A percentile compares a stretch with the other conserved stretches of the same genome.
Evolutionary conservation across 2,329 filamentous ascomycete genomes (phyloP).

Genomic region (Calonectria pseudoturangicola): DNA sequence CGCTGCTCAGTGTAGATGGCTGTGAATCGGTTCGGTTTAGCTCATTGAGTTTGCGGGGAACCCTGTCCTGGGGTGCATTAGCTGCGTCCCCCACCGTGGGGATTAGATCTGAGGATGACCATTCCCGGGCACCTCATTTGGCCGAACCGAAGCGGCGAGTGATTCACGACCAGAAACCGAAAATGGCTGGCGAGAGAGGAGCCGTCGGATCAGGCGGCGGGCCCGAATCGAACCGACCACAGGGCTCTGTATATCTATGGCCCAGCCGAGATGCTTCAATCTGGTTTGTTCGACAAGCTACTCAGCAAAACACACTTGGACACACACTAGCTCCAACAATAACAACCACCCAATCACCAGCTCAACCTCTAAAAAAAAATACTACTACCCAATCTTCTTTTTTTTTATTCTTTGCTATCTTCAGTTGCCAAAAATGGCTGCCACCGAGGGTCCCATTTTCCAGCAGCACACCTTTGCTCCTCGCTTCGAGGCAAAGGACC

Average conservation of each 20-base stretch:
- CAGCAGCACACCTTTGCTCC: slow-evolving; percentile 46
- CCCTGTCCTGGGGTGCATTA: slow-evolving; percentile 22
- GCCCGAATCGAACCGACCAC: slow-evolving; percentile 33
- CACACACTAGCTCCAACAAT: slow-evolving; percentile 17
- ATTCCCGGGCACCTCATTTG: slow-evolving; percentile 26
- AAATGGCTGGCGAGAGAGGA: neutral
- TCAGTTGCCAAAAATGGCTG: slow-evolving; percentile 27
- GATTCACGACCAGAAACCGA: neutral
- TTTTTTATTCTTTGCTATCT: neutral
- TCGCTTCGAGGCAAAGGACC: slow-evolving; percentile 50
- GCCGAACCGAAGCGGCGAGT: neutral
- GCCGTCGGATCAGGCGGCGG: slow-evolving; percentile 26
- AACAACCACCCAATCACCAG: neutral
- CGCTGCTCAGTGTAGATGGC: neutral
- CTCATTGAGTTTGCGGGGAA: slow-evolving; percentile 31
- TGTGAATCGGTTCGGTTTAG: slow-evolving; percentile 25
- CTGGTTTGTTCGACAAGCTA: slow-evolving; percentile 23
- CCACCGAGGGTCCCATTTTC: slow-evolving; percentile 36
- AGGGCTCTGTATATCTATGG: slow-evolving; percentile 31
- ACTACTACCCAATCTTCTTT: neutral
- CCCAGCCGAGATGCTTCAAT: slow-evolving; percentile 27
- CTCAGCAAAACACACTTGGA: neutral
- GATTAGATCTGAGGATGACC: slow-evolving; percentile 23
- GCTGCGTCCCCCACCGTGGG: slow-evolving; percentile 23
- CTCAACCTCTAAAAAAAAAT: neutral